Evolutionary conservation across 805 yeast genomes (phyloP), one percentile per base, ranked within the genome.

Genomic region (Tetrapisispora nanseiensis): DNA sequence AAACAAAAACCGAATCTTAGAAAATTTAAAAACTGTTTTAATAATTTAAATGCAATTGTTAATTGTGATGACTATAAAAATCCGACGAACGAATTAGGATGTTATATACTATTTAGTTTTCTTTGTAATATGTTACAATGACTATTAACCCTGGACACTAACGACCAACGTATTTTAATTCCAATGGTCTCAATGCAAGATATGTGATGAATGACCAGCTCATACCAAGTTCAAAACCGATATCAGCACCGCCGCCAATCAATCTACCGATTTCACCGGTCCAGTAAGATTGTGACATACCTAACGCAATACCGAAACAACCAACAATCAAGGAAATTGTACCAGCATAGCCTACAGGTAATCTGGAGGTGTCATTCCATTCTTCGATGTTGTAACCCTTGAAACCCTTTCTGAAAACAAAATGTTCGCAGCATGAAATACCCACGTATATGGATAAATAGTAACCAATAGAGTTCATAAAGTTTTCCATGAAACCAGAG

Each of bases 391-490:
- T 76, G 66, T 85, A 84, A 47, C 75, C 78, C 26, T 65, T 49
- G 51, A 71, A 68, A 33, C 84, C 82, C 54, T 69, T 72, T 58
- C 79, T 77, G 75, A 76, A 82, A 60, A 86, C 70, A 60, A 83
- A 78, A 63, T 87, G 95, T 65, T 87, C 95, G 28, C 84, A 74
- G 12, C 81, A 62, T 23, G 76, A 64, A 63, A 87, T 78, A 39
- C 82, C 77, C 55, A 75, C 76, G 67, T 87, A 89, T 56, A 87
- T 81, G 46, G 95, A 86, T 59, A 87, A 71, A 76, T 90, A 87
- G 72, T 89, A 87, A 52, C 85, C 92, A 63, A 89, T 87, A 62
- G 86, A 67, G 68, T 84, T 78, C 95, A 89, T 86, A 68, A 87
- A 87, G 67, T 83, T 76, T 46, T 74, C 72, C 82, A 87, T 82